A percentile compares a stretch with the other conserved stretches of the same genome.
Evolutionary conservation across 2,329 filamentous ascomycete species (phyloP).

Genomic region (Mycogone perniciosa): DNA sequence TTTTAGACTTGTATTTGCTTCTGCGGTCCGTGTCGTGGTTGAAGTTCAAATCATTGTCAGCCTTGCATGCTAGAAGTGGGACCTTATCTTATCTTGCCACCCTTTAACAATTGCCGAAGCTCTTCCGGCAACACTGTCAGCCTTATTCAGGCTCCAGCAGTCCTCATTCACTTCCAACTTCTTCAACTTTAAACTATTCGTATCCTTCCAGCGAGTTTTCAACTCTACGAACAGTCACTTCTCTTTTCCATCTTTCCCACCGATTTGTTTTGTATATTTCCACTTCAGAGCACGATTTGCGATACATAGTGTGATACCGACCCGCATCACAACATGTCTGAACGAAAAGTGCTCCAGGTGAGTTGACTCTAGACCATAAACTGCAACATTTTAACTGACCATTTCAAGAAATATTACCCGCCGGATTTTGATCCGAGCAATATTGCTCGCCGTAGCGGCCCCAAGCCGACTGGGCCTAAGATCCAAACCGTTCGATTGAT

Average conservation of each 20-base stretch:
- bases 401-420: conserved; percentile 49
- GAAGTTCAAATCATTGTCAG: conserved; percentile 4
- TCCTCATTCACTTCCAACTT: neutral
- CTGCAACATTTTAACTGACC: neutral
- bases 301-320: neutral
- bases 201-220: neutral
- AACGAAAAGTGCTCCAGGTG: conserved; percentile 67
- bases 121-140: conserved; percentile 1
- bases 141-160: neutral
- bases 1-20: neutral
- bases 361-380: neutral
- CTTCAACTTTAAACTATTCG: conserved; percentile 4
- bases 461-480: conserved; percentile 69
- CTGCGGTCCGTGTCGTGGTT: no score
- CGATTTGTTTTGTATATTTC: neutral
- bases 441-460: conserved; percentile 62
- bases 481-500: conserved; percentile 85
- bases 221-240: neutral
- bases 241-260: neutral
- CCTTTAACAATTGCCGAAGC: neutral
- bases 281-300: neutral
- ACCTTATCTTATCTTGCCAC: conserved; percentile 14
- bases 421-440: conserved; percentile 87
- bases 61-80: conserved; percentile 9
- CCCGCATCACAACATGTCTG: conserved; percentile 59